phyloP scores from a whole-genome alignment of 345 rosid species.

The Salix caprea region DNA sequence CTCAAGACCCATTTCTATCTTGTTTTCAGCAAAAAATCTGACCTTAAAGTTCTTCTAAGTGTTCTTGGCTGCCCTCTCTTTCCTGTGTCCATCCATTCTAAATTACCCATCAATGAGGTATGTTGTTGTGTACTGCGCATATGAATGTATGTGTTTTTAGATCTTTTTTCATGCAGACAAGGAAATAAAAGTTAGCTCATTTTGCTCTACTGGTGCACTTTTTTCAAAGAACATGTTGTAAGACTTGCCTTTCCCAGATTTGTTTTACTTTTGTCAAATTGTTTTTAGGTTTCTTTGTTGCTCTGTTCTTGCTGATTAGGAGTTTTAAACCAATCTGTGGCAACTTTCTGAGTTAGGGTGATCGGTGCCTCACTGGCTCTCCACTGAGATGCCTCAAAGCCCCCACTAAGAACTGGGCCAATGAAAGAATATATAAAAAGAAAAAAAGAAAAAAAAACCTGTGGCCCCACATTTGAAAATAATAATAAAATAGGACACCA shows the following conservation, averaged over 20 bases:
- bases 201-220: not conserved
- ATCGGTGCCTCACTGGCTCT: not conserved
- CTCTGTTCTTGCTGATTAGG: not conserved
- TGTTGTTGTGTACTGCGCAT: not conserved
- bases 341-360: not conserved
- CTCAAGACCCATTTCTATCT: constrained; percentile 53
- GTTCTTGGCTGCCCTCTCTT: constrained; percentile 91
- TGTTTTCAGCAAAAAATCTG: constrained; percentile 46
- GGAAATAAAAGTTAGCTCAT: not conserved
- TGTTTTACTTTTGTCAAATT: not conserved
- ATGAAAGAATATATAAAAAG: not conserved
- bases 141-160: not conserved
- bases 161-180: not conserved
- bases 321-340: not conserved
- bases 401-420: constrained; percentile 9
- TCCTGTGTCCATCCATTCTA: constrained; percentile 53
- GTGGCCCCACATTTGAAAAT: not conserved
- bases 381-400: constrained; percentile 5
- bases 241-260: not conserved
- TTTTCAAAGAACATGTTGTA: not conserved
- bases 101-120: constrained; percentile 49
- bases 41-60: constrained; percentile 63
- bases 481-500: not conserved
- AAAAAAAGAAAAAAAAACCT: not conserved
- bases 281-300: not conserved